Evolutionary conservation across 345 rosid genomes (phyloP), one percentile per base, ranked within the genome.

Genomic region (Salix caprea): DNA sequence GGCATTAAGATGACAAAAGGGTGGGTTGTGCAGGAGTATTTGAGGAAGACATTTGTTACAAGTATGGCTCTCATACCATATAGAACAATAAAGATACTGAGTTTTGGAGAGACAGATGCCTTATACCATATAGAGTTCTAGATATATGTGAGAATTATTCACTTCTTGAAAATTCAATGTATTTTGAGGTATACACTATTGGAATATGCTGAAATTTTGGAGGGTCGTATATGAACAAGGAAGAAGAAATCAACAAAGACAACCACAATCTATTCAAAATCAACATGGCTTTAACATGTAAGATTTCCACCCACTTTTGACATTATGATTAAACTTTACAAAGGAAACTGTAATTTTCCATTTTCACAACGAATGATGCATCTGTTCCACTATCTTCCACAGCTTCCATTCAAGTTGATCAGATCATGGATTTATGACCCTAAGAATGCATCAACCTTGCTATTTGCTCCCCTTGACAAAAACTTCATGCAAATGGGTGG

Each of bases 401-500:
- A 56, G 0, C 11, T 56, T n/a, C 62, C 8, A 56, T 56, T 56
- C 12, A 56, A 21, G 61, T 56, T 21, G 26, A 21, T 56, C 26
- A 21, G 26, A 56, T 21, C 61, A 21, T 23, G 4, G 23, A 23
- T 56, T 21, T 56, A 56, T 56, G 62, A 56, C 14, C 67, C 67
- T 7, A 64, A 28, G 21, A 24, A 64, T 10, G 37, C 32, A 14
- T 64, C 67, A 14, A 64, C 67, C 67, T 64, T 64, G 1, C 36
- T 10, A 70, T 70, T 79, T 69, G 74, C 50, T 68, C 30, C 16
- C 78, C 74, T 69, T 61, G 65, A 18, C 15, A 82, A 52, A 81
- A 86, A 86, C 74, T 84, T 77, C 87, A 86, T 84, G 79, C 89
- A 86, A 2, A 84, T 82, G 14, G 89, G 89, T 30, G 85, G 89